Conservation (phyloP, 108 stramenopile species). For the Skeletonema tropicum region DNA sequence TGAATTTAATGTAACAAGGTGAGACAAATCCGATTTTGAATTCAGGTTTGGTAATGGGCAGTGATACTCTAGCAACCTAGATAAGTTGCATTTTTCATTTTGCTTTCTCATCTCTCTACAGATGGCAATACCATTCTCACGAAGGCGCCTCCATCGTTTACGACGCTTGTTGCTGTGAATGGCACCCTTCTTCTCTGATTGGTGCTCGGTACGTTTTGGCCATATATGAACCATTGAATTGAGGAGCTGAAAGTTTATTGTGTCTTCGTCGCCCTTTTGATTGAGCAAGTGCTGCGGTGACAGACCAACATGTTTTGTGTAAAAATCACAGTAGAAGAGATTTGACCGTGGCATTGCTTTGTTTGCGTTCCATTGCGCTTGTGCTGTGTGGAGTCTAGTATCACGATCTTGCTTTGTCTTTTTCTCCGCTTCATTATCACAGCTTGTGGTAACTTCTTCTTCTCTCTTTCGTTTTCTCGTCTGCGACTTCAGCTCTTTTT, state of each 20-base stretch:
- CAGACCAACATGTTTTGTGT: conserved; percentile 45
- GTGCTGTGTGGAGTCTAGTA: background rate
- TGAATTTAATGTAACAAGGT: conserved; percentile 51
- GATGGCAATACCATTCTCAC: conserved; percentile 51
- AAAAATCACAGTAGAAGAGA: conserved; percentile 53
- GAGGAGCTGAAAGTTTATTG: conserved; percentile 33
- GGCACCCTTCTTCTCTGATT: background rate
- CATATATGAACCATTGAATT: conserved; percentile 39
- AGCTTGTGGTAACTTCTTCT: conserved; percentile 3
- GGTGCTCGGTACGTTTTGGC: conserved; percentile 3
- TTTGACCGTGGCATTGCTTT: conserved; percentile 45
- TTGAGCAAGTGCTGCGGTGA: conserved; percentile 48
- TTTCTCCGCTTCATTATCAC: conserved; percentile 6
- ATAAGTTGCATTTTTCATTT: conserved; percentile 65
- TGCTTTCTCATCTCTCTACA: conserved; percentile 56
- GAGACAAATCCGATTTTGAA: conserved; percentile 25
- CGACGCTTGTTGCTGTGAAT: conserved; percentile 29
- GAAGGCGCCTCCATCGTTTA: conserved; percentile 54
- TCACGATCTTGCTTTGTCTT: conserved; percentile 35
- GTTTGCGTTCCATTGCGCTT: conserved; percentile 39
- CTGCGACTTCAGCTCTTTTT: background rate
- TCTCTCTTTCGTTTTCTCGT: conserved; percentile 2
- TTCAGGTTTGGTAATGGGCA: conserved; percentile 60
- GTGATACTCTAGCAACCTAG: conserved; percentile 60
- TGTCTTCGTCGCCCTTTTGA: background rate